Percentiles rank a stretch among this genome's conserved stretches.
Evolutionary conservation across 352 stramenopile genomes (phyloP).

Genomic region (Phytophthora sp.): DNA sequence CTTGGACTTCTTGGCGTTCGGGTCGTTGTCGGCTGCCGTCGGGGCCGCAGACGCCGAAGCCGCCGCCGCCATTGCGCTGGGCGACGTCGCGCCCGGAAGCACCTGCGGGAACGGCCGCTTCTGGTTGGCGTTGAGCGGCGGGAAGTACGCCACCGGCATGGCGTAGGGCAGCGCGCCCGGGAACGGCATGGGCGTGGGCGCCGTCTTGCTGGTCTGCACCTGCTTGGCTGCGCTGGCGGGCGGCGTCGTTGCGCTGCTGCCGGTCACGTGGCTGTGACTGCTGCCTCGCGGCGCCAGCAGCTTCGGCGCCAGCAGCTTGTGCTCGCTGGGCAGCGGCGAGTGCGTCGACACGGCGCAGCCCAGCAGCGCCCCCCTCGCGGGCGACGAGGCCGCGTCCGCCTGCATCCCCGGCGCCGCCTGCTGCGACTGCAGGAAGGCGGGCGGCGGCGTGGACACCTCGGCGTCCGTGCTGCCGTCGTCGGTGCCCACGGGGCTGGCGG

Average conservation of each 20-base stretch:
- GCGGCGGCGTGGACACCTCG: slow-evolving; percentile 54
- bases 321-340: slow-evolving; percentile 22
- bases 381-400: slow-evolving; percentile 21
- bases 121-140: slow-evolving; percentile 43
- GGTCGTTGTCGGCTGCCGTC: slow-evolving; percentile 18
- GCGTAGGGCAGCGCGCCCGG: slow-evolving; percentile 55
- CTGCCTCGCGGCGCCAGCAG: slow-evolving; percentile 21
- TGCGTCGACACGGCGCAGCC: slow-evolving; percentile 14
- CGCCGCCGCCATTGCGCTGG: neutral
- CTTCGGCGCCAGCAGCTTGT: slow-evolving; percentile 31
- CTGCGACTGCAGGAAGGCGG: slow-evolving; percentile 33
- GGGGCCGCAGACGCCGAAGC: neutral
- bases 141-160: slow-evolving; percentile 69
- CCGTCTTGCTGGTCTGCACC: slow-evolving; percentile 4
- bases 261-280: too few relatives aligned
- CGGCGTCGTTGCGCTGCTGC: neutral
- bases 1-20: slow-evolving; percentile 72
- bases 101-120: slow-evolving; percentile 64
- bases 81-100: slow-evolving; percentile 26
- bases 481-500: slow-evolving; percentile 40
- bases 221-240: neutral
- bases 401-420: neutral
- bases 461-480: slow-evolving; percentile 59
- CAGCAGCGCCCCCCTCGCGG: slow-evolving; percentile 15
- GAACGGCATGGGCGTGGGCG: slow-evolving; percentile 12